These are phyloP conservation scores for Xylariales sp. DNA, from an alignment of 2,329 filamentous ascomycete genomes.

Conservation along the genomic window DNA sequence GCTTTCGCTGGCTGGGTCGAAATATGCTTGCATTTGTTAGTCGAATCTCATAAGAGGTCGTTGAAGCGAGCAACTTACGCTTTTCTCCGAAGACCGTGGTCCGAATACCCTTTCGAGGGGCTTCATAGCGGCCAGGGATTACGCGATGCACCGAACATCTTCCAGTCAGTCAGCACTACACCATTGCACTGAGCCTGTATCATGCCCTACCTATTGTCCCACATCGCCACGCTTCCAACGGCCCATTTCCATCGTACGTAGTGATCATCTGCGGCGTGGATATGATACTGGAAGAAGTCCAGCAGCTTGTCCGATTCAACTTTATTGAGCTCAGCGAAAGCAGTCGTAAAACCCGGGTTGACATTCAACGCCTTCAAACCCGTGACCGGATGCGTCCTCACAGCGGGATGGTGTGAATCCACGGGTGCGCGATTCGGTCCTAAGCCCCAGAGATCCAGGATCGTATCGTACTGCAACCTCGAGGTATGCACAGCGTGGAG, in stretches of 20 bases:
- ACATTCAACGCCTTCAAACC: conserved; percentile 41
- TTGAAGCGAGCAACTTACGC: conserved; percentile 26
- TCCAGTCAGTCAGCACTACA: neutral
- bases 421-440: conserved; percentile 39
- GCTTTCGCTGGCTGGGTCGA: conserved; percentile 18
- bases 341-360: conserved; percentile 41
- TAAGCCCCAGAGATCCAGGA: conserved; percentile 38
- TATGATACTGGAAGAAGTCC: conserved; percentile 40
- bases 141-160: conserved; percentile 34
- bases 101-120: conserved; percentile 31
- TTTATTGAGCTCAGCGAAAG: conserved; percentile 45
- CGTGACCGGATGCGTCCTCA: conserved; percentile 44
- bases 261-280: conserved; percentile 46
- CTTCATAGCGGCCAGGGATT: conserved; percentile 36
- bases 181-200: neutral
- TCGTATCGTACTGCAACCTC: conserved; percentile 41
- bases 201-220: conserved; percentile 39
- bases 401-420: conserved; percentile 42
- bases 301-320: conserved; percentile 41
- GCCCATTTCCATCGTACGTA: conserved; percentile 46
- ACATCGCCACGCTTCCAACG: conserved; percentile 44
- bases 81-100: conserved; percentile 42
- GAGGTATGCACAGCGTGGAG: conserved; percentile 42
- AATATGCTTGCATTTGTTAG: conserved; percentile 2
- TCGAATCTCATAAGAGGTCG: conserved; percentile 9